phyloP scores from a whole-genome alignment of 148 eudicot species.

The Silene uniflora region DNA sequence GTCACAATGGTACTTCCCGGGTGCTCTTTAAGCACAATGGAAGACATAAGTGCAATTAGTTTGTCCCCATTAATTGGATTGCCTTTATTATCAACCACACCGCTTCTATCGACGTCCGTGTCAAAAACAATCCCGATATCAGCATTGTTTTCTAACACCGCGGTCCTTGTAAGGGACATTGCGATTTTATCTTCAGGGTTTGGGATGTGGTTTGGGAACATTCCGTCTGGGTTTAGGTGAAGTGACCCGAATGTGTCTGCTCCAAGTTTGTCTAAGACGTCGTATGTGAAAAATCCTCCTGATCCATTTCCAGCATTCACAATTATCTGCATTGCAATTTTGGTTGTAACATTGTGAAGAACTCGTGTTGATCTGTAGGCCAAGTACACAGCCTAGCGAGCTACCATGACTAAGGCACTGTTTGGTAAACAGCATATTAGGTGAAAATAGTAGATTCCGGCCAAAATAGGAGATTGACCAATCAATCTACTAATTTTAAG shows the following conservation, averaged over 20 bases:
- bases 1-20: constrained; percentile 75
- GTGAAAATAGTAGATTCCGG: too few relatives aligned
- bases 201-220: constrained; percentile 97
- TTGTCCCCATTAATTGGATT: constrained; percentile 80
- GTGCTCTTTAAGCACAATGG: constrained; percentile 75
- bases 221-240: constrained; percentile 77
- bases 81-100: constrained; percentile 69
- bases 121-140: constrained; percentile 90
- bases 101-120: constrained; percentile 89
- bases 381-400: too few relatives aligned
- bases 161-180: constrained; percentile 61
- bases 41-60: constrained; percentile 73
- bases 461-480: too few relatives aligned
- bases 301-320: constrained; percentile 98
- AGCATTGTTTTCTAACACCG: constrained; percentile 62
- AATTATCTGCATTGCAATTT: constrained; percentile 50
- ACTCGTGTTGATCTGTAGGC: too few relatives aligned
- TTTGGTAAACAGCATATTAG: too few relatives aligned
- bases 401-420: too few relatives aligned
- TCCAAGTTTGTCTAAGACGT: constrained; percentile 85
- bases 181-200: constrained; percentile 86
- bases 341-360: too few relatives aligned
- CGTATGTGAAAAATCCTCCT: constrained; percentile 92
- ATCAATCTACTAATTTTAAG: too few relatives aligned
- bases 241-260: constrained; percentile 91